phyloP scores from a whole-genome alignment of 2,329 filamentous ascomycete species.

The Lasiodiplodia hormozganensis region DNA sequence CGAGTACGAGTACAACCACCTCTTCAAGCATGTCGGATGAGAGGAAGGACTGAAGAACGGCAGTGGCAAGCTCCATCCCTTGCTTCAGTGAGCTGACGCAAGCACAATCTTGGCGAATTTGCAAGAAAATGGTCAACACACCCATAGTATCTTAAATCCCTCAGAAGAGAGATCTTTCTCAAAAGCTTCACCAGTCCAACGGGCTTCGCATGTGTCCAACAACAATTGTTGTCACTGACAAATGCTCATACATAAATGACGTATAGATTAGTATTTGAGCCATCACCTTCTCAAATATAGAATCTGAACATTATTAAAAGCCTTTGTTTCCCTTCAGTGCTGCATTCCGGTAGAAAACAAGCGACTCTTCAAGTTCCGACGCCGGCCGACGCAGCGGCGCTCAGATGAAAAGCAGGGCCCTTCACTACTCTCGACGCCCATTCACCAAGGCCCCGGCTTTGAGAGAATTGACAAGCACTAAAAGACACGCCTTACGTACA shows the following conservation, averaged over 20 bases:
- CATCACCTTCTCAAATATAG: background rate
- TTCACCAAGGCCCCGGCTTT: background rate
- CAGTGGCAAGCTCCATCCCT: background rate
- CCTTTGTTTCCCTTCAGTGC: background rate
- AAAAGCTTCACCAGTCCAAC: background rate
- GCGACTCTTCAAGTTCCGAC: background rate
- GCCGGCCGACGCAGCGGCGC: background rate
- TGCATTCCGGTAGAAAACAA: background rate
- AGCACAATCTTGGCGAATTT: background rate
- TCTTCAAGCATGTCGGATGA: background rate
- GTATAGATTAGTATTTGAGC: background rate
- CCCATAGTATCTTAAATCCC: background rate
- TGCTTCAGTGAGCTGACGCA: background rate
- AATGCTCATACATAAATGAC: background rate
- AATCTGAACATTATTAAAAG: background rate
- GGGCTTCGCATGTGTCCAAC: background rate
- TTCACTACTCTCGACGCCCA: background rate
- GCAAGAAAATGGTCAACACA: background rate
- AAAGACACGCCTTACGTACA: background rate
- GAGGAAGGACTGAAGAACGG: no score
- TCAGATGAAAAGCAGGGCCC: background rate
- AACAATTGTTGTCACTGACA: background rate
- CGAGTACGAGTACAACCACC: no score
- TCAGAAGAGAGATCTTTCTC: background rate
- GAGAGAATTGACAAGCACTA: background rate